phyloP scores from a whole-genome alignment of 108 stramenopile species.

The Nitzschia sp. region DNA sequence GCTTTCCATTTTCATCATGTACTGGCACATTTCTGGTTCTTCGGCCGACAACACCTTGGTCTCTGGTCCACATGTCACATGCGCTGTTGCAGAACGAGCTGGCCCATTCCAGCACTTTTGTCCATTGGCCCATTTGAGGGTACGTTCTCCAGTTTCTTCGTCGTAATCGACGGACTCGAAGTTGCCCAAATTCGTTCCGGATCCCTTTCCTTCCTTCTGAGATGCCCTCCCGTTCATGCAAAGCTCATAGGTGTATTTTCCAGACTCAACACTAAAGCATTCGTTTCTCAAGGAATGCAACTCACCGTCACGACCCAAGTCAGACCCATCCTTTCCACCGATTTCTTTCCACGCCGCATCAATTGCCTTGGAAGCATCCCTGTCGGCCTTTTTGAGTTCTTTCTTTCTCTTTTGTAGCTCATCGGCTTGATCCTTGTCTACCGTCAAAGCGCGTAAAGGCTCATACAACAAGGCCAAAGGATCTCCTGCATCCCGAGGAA shows the following conservation, averaged over 20 bases:
- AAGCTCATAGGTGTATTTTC: slow-evolving; percentile 80
- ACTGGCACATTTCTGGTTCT: slow-evolving; percentile 82
- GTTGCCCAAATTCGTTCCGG: slow-evolving; percentile 59
- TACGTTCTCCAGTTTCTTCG: slow-evolving; percentile 44
- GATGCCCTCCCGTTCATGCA: slow-evolving; percentile 66
- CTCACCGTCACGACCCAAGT: slow-evolving; percentile 66
- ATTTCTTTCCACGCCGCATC: slow-evolving; percentile 44
- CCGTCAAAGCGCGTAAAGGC: slow-evolving; percentile 22
- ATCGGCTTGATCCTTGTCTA: slow-evolving; percentile 11
- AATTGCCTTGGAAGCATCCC: slow-evolving; percentile 28
- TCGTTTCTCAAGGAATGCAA: slow-evolving; percentile 52
- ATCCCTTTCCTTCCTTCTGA: slow-evolving; percentile 46
- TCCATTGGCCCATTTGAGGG: slow-evolving; percentile 62
- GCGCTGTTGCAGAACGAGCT: slow-evolving; percentile 61
- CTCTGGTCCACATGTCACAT: slow-evolving; percentile 66
- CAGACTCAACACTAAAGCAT: slow-evolving; percentile 60
- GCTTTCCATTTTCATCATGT: slow-evolving; percentile 79
- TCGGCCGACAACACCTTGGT: slow-evolving; percentile 71
- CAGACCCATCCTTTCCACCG: slow-evolving; percentile 41
- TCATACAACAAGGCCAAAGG: slow-evolving; percentile 35
- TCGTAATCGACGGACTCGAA: slow-evolving; percentile 39
- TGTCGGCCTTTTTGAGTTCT: slow-evolving; percentile 21
- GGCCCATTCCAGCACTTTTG: slow-evolving; percentile 87
- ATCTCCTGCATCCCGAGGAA: slow-evolving; percentile 43
- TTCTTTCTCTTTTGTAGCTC: slow-evolving; percentile 17